Evolutionary conservation across 2,329 filamentous ascomycete genomes (phyloP), one percentile per base, ranked within the genome.

Genomic region (Gaeumannomyces sp.): DNA sequence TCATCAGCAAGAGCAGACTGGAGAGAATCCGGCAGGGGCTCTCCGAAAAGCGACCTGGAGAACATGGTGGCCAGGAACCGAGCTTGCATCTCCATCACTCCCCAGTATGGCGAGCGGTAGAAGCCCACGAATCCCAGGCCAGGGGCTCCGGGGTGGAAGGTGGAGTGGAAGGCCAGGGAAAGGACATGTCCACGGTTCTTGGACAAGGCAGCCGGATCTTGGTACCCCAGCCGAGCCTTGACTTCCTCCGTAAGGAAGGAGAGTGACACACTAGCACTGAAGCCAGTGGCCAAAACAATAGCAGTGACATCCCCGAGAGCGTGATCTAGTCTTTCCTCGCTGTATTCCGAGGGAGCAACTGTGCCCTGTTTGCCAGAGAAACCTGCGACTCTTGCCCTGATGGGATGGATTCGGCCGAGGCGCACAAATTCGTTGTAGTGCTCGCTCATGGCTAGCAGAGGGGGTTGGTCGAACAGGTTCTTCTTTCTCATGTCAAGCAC

Each of bases 31-130:
- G 71, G 0, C 70, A 65, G 0, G 71, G 3, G 69, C 70, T 65
- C 1, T 69, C 65, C 6, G 66, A 59, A 6, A 67, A 66, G 2
- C 1, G 73, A 69, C 1, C 74, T 59, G 4, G 71, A 75, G 89
- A 90, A 93, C 14, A 85, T 73, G 16, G 82, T 74, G 0, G 87
- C 81, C 7, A 93, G 77, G 67, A 90, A 83, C 1, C 89, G 84
- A 3, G 91, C 88, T 75, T 96, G 92, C 89, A 93, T 91, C 74
- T 95, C 91, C 83, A 94, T 92, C 0, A 93, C 87, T 1, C 89
- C 89, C 92, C 92, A 96, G 73, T 92, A 95, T 0, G 91, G 91
- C 0, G 90, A 90, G 67, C 92, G 84, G 72, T 96, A 96, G 75
- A 93, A 92, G 0, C 92, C 92, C 1, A 95, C 88, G 70, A 95